Percentiles rank a stretch among this genome's conserved stretches.
Evolutionary conservation across 108 stramenopile species (phyloP).

Genomic region (Bacterosira constricta): DNA sequence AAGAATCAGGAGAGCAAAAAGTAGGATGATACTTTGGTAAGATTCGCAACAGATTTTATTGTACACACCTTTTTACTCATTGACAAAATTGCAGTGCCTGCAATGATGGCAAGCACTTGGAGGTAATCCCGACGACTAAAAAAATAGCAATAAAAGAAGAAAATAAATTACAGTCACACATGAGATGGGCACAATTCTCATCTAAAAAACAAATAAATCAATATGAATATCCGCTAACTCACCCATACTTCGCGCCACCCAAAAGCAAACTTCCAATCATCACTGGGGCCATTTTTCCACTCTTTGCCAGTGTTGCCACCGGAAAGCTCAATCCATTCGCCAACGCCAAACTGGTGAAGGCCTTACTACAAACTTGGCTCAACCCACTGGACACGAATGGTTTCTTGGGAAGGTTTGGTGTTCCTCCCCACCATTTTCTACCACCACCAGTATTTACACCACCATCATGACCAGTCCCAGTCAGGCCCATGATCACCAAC

Average conservation of each 20-base stretch:
- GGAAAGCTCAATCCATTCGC: constrained; percentile 82
- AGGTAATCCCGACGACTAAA: constrained; percentile 56
- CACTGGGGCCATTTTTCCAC: constrained; percentile 93
- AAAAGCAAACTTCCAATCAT: constrained; percentile 72
- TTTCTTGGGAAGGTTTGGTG: constrained; percentile 48
- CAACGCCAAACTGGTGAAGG: constrained; percentile 66
- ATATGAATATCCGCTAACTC: not conserved
- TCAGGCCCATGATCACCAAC: constrained; percentile 36
- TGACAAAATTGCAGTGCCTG: constrained; percentile 70
- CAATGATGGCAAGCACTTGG: constrained; percentile 70
- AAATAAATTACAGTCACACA: not conserved
- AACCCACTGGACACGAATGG: constrained; percentile 59
- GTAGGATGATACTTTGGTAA: too few species aligned
- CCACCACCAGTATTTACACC: not conserved
- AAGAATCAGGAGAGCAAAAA: not conserved
- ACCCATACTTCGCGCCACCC: constrained; percentile 62
- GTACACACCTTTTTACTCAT: constrained; percentile 60
- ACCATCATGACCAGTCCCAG: constrained; percentile 10
- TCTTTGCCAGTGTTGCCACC: constrained; percentile 88
- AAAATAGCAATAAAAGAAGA: not conserved
- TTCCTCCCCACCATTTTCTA: constrained; percentile 40
- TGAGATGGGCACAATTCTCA: not conserved
- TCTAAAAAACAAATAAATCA: not conserved
- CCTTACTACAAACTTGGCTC: constrained; percentile 74
- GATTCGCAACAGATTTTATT: not conserved